Base-by-base conservation (phyloP, 139 green algal species). In the Picochlorum sp. region DNA sequence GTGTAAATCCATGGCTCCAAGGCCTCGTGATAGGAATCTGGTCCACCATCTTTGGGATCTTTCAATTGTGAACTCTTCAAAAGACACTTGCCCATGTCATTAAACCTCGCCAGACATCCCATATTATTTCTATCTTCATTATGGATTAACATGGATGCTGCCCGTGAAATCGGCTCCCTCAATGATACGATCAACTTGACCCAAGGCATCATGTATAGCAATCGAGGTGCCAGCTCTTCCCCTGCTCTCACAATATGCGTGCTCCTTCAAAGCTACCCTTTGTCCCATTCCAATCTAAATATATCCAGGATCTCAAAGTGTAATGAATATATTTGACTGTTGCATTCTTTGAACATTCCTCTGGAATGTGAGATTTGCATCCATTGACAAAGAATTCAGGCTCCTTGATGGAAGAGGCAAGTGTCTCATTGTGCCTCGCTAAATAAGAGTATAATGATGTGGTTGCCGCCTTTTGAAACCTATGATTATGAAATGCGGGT, bases 131-230 rank as follows among this genome's bases (percentile, higher is more conserved):
- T 52, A 41, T 74, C 67, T 50, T 65, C 58, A 47, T 62, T 68
- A 61, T 75, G 68, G 8, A 65, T 38, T 2, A 75, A 37, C 68
- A 75, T 75, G 14, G 61, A 70, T 54, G 65, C 65, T 47, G 61
- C 61, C 15, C 61, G 21, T 20, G 67, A 74, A 28, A 74, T 66
- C n/a, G 67, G 67, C 14, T 74, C 67, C 9, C 67, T 32, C 45
- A 74, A 16, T 28, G 44, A 63, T 1, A 61, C 28, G 45, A 73
- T 65, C 6, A 73, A 38, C 24, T 73, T 73, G 1, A 73, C 18
- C 67, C 67, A 73, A 24, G 67, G 67, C 28, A 73, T 49, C 23
- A 68, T 44, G 30, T 61, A 13, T 9, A 30, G 2, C n/a, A 73
- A 16, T 34, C 47, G 6, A 9, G 67, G 37, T 21, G 59, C 67